phyloP scores from a whole-genome alignment of 2,329 filamentous ascomycete genomes.

The Alternaria panax region DNA sequence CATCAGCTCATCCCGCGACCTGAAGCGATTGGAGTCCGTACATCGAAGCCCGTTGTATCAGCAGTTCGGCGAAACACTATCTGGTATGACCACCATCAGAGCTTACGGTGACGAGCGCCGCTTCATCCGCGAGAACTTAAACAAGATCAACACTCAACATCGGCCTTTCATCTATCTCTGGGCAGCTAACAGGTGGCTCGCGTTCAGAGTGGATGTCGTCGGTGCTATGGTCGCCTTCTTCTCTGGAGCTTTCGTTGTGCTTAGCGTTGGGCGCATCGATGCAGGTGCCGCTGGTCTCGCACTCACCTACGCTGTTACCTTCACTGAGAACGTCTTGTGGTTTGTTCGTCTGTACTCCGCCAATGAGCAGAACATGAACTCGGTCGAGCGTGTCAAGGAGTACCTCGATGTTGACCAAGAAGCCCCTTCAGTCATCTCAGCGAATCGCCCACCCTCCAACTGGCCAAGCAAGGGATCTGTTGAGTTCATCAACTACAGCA shows the following conservation, averaged over 20 bases:
- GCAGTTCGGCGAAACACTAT: constrained; percentile 95
- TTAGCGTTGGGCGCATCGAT: constrained; percentile 83
- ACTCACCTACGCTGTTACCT: constrained; percentile 93
- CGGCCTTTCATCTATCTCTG: constrained; percentile 96
- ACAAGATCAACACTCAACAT: constrained; percentile 86
- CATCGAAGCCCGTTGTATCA: constrained; percentile 95
- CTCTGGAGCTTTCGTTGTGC: constrained; percentile 87
- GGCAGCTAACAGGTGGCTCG: constrained; percentile 96
- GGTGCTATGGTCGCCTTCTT: constrained; percentile 94
- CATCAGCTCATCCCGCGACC: constrained; percentile 87
- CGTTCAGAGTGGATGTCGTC: constrained; percentile 87
- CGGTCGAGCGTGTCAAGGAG: constrained; percentile 95
- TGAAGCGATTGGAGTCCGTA: constrained; percentile 93
- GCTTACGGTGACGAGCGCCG: constrained; percentile 93
- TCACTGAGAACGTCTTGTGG: constrained; percentile 97
- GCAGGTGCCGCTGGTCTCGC: constrained; percentile 92
- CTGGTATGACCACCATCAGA: constrained; percentile 93
- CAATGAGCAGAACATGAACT: constrained; percentile 99
- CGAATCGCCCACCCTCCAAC: constrained; percentile 76
- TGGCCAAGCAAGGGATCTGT: constrained; percentile 90
- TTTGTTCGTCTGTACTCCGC: constrained; percentile 90
- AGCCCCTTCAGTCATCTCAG: constrained; percentile 76
- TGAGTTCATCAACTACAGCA: constrained; percentile 88
- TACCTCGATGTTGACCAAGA: constrained; percentile 97
- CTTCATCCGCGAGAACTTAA: constrained; percentile 90